Base-by-base conservation (phyloP, 176 grass and related monocot species). In the Rhynchospora pubera region DNA sequence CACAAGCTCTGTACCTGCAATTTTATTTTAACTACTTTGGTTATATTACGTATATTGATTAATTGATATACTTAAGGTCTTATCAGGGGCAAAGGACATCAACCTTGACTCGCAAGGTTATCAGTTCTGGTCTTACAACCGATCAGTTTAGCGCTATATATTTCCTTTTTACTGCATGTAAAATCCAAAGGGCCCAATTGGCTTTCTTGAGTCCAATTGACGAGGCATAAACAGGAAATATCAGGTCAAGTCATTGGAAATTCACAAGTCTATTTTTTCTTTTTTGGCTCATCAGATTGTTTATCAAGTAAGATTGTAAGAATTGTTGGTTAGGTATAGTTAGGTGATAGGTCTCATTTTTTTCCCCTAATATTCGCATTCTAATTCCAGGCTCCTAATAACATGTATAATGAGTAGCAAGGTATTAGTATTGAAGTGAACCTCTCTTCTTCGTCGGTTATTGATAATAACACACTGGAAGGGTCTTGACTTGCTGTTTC, bases 381-480 rank as follows among this genome's bases (percentile, higher is more conserved):
- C 16, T 44, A 43, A 45, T 44, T 69, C n/a, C 34, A n/a, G 30
- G 65, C 5, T 28, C 55, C 22, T 23, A 5, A 0, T 73, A 82
- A 22, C 23, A 50, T 62, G 46, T 51, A 83, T 58, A 77, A 44
- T 7, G 5, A 84, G 62, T 79, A 87, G 30, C 44, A 39, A 21
- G 24, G 83, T 82, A 65, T 66, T 82, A 23, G 66, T 48, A 79
- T 47, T 71, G 12, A 82, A 82, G 47, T 83, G 43, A 78, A 93
- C 93, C 97, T 93, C 83, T 99, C 93, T 50, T 89, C 91, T 77
- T 90, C 93, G 70, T 96, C 91, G 4, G 87, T 89, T 85, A 93
- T 59, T 50, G 93, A 91, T 78, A 93, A 88, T 30, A 99, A 86
- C 80, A 86, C 84, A 4, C 53, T 91, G 52, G 91, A 93, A 61